Evolutionary conservation across 495 filamentous ascomycete genomes (phyloP).

Genomic region (Sordaria brevicollis): DNA sequence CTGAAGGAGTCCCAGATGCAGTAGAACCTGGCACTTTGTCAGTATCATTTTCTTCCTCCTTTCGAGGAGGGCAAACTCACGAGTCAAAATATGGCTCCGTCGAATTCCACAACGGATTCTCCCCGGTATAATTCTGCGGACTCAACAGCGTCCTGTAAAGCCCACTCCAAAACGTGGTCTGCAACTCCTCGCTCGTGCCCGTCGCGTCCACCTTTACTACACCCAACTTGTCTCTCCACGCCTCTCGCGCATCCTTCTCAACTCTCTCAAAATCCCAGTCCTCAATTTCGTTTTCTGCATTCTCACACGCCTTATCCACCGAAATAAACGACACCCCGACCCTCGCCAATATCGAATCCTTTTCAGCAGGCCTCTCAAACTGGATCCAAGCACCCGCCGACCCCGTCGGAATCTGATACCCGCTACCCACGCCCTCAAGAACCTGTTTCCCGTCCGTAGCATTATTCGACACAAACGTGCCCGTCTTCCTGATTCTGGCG

Average conservation of each 20-base stretch:
- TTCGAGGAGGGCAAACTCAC: constrained; percentile 25
- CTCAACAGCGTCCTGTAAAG: constrained; percentile 54
- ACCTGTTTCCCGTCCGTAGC: constrained; percentile 34
- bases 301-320: constrained; percentile 49
- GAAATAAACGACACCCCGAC: constrained; percentile 61
- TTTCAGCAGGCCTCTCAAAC: constrained; percentile 34
- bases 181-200: constrained; percentile 43
- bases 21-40: constrained; percentile 38
- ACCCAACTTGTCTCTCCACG: constrained; percentile 52
- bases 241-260: constrained; percentile 36
- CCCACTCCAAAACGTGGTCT: constrained; percentile 58
- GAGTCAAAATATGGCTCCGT: constrained; percentile 66
- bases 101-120: constrained; percentile 62
- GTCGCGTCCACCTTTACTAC: constrained; percentile 43
- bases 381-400: constrained; percentile 55
- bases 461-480: constrained; percentile 37
- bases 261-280: constrained; percentile 51
- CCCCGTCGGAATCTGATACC: constrained; percentile 37
- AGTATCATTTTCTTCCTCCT: constrained; percentile 8
- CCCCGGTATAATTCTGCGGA: constrained; percentile 66
- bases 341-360: constrained; percentile 41
- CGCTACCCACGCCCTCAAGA: constrained; percentile 31
- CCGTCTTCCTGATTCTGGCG: constrained; percentile 47
- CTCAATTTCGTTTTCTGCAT: constrained; percentile 53
- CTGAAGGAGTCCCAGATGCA: constrained; percentile 70